Percentiles rank a stretch among this genome's conserved stretches.
These are phyloP conservation scores for Sergeia podlipaevii DNA, from an alignment of 208 protist genomes.

Conservation along the genomic window DNA sequence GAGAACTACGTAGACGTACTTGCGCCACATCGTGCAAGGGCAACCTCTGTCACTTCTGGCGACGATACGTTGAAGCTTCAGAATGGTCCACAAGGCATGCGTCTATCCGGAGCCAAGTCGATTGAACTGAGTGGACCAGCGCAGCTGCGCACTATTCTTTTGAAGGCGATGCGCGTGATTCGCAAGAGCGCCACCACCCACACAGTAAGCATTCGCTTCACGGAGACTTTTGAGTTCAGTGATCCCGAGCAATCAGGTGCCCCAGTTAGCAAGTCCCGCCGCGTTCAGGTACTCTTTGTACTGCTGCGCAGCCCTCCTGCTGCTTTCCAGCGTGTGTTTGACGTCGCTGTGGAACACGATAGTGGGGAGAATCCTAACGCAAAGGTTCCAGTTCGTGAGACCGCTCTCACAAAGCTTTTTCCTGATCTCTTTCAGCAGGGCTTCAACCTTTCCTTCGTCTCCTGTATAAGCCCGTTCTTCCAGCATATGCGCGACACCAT, in stretches of 20 bases:
- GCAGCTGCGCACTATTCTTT: constrained; percentile 34
- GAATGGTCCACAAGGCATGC: constrained; percentile 27
- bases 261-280: constrained; percentile 71
- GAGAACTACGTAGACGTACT: constrained; percentile 78
- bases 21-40: not conserved
- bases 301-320: constrained; percentile 70
- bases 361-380: constrained; percentile 79
- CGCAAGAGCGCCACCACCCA: constrained; percentile 67
- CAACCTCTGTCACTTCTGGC: not conserved
- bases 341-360: constrained; percentile 82
- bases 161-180: constrained; percentile 43
- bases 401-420: constrained; percentile 72
- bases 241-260: constrained; percentile 69
- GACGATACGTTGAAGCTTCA: constrained; percentile 50
- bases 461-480: constrained; percentile 80
- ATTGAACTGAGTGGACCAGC: constrained; percentile 26
- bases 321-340: constrained; percentile 78
- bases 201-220: constrained; percentile 71
- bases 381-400: constrained; percentile 81
- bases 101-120: constrained; percentile 45
- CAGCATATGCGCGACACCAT: constrained; percentile 69
- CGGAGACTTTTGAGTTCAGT: constrained; percentile 78
- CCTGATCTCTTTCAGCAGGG: constrained; percentile 66
- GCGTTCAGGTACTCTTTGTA: constrained; percentile 66
- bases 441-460: constrained; percentile 64